Base-by-base conservation (phyloP, 768 basidiomycete genomes). In the Porphyrellus cyaneotinctus region DNA sequence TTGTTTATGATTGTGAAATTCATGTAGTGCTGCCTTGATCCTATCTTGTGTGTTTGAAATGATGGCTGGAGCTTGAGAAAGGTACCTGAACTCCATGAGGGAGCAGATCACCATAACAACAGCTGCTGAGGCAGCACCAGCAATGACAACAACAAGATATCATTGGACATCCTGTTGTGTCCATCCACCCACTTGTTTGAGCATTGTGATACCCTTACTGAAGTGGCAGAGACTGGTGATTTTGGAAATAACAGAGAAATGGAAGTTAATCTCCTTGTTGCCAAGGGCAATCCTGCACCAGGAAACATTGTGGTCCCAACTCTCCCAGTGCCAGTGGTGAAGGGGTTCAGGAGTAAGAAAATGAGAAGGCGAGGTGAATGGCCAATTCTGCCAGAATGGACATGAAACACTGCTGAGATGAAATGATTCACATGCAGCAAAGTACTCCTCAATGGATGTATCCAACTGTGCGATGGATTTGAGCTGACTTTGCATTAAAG, bases 151-250 rank as follows among this genome's bases (percentile, higher is more conserved):
- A 8, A 78, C 41, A 6, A 77, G 50, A 39, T 70, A 69, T 6
- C 57, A 51, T 52, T 77, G 66, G 2, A 76, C 59, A 28, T 77
- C 68, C 1, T 69, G 43, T 46, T 76, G 72, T 26, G 71, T 71
- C 10, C 66, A 35, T 1, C 75, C 72, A 20, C 72, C 72, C 0
- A 74, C 70, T 52, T 78, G 76, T 43, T 75, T 76, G 14, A 77
- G 49, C 12, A 59, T 56, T 5, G 68, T 73, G n/a, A 78, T 71
- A 0, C 76, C 72, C 7, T 71, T 61, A 11, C 57, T 52, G 47
- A 75, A 78, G 35, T 75, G 73, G 28, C 64, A 58, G 55, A 66
- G 69, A 6, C 73, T 72, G 17, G 36, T 54, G 18, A 49, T 24
- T 4, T 17, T 30, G 26, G 52, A 13, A 54, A 15, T 5, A 57